Evolutionary conservation across 2,329 filamentous ascomycete genomes (phyloP), one percentile per base, ranked within the genome.

Genomic region (Massarina eburnea): DNA sequence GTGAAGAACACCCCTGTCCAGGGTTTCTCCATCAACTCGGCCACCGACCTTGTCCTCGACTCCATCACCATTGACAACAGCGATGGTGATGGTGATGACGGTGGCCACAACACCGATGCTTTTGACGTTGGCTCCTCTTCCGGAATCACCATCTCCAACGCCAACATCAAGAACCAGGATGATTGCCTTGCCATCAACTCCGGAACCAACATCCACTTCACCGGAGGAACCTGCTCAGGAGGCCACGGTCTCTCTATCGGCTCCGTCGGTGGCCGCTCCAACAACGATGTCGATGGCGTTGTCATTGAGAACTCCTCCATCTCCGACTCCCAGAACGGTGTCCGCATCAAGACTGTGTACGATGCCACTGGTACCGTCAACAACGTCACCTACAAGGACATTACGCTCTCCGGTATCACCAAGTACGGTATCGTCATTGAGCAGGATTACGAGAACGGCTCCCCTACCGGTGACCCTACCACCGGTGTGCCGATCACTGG

Each of bases 231-330:
- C 15, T 80, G 78, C 64, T 71, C 71, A 2, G 76, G 77, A 18
- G 77, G 78, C n/a, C 79, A 81, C 59, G 81, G 80, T 41, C 68
- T 85, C 15, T 79, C 76, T 45, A 81, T 85, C 54, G 80, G 80
- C 39, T 80, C 77, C 5, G 77, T 83, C n/a, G 80, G 80, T 33
- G 78, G 78, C 12, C 78, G 80, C 39, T 60, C 56, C 41, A 68
- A 82, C 67, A 84, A 84, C 70, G 66, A 56, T 7, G 81, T 85
- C 41, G 62, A 73, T 20, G 75, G 71, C 41, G 73, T 85, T n/a
- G 71, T 68, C 19, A 78, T 85, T 53, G 61, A 72, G 26, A 70
- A 73, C 48, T 75, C 71, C 8, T 73, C 66, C 17, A 73, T 84
- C 49, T 63, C 55, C 47, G 69, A 82, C 62, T 82, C 78, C 0